Percentiles rank a stretch among this genome's conserved stretches.
These are phyloP conservation scores for sunflower (Helianthus annuus) DNA, from an alignment of 129 eudicot species.

Conservation along the genomic window DNA sequence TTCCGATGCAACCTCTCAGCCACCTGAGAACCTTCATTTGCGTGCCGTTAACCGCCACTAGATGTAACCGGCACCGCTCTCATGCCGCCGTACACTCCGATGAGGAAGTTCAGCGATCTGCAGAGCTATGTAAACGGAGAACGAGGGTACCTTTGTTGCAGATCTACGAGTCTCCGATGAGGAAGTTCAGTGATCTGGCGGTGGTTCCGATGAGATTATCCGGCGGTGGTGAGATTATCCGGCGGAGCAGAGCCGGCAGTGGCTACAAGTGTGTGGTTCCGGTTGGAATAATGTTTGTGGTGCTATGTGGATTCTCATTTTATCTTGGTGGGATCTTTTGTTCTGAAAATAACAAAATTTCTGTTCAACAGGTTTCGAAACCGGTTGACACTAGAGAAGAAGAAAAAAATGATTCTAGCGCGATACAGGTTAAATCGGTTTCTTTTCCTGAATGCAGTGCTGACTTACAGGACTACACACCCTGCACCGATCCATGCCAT, in stretches of 20 bases:
- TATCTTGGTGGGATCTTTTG: conserved; percentile 90
- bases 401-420: conserved; percentile 29
- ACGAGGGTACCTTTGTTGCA: conserved; percentile 26
- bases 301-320: conserved; percentile 35
- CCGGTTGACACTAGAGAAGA: conserved; percentile 33
- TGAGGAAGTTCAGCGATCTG: too few species aligned
- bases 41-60: conserved; percentile 39
- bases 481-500: conserved; percentile 99
- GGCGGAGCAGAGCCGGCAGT: too few species aligned
- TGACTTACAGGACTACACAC: conserved; percentile 87
- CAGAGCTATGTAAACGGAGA: background rate
- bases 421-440: conserved; percentile 37
- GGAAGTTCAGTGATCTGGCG: too few species aligned
- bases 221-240: too few species aligned
- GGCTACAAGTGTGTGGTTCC: too few species aligned
- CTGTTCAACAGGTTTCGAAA: conserved; percentile 35
- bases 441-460: conserved; percentile 72
- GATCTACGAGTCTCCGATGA: conserved; percentile 15
- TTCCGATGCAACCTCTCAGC: conserved; percentile 51
- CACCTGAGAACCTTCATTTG: conserved; percentile 45
- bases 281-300: too few species aligned
- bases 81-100: conserved; percentile 51
- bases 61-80: conserved; percentile 26
- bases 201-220: too few species aligned
- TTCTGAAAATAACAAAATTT: conserved; percentile 54